These are phyloP conservation scores for Rutstroemia sp. DNA, from an alignment of 2,329 filamentous ascomycete genomes.

Conservation along the genomic window DNA sequence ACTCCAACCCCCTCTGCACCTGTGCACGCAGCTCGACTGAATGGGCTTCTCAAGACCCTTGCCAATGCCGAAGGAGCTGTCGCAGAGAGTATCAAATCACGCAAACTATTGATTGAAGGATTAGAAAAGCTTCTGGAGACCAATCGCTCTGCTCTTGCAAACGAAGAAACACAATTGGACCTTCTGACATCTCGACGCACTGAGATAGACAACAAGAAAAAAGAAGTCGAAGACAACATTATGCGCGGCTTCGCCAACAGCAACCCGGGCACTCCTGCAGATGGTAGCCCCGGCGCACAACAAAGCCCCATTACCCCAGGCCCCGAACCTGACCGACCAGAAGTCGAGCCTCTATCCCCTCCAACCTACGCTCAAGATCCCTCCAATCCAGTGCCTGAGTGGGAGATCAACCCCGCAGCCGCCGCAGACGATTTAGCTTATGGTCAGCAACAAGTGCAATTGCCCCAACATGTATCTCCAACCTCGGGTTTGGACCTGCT, in stretches of 20 bases:
- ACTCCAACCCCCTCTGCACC: slow-evolving; percentile 69
- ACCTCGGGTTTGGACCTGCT: slow-evolving; percentile 32
- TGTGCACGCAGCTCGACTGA: slow-evolving; percentile 84
- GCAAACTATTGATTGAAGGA: slow-evolving; percentile 67
- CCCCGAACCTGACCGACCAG: slow-evolving; percentile 63
- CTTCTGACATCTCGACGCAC: slow-evolving; percentile 60
- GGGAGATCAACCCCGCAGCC: slow-evolving; percentile 32
- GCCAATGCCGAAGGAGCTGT: slow-evolving; percentile 85
- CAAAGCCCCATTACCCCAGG: slow-evolving; percentile 36
- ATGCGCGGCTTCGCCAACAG: slow-evolving; percentile 70
- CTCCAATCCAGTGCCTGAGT: slow-evolving; percentile 27
- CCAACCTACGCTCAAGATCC: slow-evolving; percentile 49
- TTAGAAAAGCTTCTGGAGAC: slow-evolving; percentile 75
- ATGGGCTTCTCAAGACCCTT: slow-evolving; percentile 80
- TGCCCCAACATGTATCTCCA: slow-evolving; percentile 17
- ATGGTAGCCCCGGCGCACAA: slow-evolving; percentile 30
- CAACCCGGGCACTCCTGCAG: slow-evolving; percentile 41
- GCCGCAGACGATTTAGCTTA: slow-evolving; percentile 10
- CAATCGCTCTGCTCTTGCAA: slow-evolving; percentile 61
- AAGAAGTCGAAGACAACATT: slow-evolving; percentile 84
- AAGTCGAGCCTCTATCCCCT: slow-evolving; percentile 83
- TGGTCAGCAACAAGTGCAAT: not conserved
- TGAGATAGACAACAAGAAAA: slow-evolving; percentile 74
- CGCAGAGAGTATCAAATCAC: slow-evolving; percentile 80
- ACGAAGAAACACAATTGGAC: slow-evolving; percentile 60